These are phyloP conservation scores for Ceratocystis papillata DNA, from an alignment of 2,329 filamentous ascomycete genomes.

Conservation along the genomic window DNA sequence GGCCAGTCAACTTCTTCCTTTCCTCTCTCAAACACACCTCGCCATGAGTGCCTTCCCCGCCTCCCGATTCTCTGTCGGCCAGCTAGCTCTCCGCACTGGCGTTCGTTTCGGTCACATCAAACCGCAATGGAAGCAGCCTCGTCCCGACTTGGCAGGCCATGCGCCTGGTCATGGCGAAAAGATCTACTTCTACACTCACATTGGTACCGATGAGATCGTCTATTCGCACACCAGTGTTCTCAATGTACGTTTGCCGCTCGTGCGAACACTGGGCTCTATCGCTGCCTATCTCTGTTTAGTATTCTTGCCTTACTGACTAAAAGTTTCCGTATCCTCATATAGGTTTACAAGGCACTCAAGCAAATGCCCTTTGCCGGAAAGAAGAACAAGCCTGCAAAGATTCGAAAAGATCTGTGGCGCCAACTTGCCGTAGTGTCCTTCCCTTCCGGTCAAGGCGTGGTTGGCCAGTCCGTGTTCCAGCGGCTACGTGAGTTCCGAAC, in stretches of 20 bases:
- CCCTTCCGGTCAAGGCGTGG: slow-evolving; percentile 39
- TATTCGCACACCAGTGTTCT: slow-evolving; percentile 41
- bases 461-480: slow-evolving; percentile 51
- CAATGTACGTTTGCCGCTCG: slow-evolving; percentile 33
- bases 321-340: not conserved
- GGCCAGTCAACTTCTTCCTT: not conserved
- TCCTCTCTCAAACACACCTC: slow-evolving; percentile 19
- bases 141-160: slow-evolving; percentile 26
- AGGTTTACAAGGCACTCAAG: slow-evolving; percentile 39
- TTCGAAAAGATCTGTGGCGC: slow-evolving; percentile 58
- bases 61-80: slow-evolving; percentile 32
- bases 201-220: slow-evolving; percentile 41
- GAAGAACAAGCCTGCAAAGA: slow-evolving; percentile 50
- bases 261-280: too few species aligned
- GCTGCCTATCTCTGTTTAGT: not conserved
- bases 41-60: slow-evolving; percentile 31
- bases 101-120: slow-evolving; percentile 34
- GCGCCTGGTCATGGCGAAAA: slow-evolving; percentile 43
- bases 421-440: slow-evolving; percentile 52
- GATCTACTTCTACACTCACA: slow-evolving; percentile 46
- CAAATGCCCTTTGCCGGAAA: slow-evolving; percentile 58
- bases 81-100: slow-evolving; percentile 36
- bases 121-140: slow-evolving; percentile 25
- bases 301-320: not conserved
- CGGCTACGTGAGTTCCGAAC: slow-evolving; percentile 54